Evolutionary conservation across 2,329 filamentous ascomycete genomes (phyloP).

Genomic region (Trichophyton rubrum): DNA sequence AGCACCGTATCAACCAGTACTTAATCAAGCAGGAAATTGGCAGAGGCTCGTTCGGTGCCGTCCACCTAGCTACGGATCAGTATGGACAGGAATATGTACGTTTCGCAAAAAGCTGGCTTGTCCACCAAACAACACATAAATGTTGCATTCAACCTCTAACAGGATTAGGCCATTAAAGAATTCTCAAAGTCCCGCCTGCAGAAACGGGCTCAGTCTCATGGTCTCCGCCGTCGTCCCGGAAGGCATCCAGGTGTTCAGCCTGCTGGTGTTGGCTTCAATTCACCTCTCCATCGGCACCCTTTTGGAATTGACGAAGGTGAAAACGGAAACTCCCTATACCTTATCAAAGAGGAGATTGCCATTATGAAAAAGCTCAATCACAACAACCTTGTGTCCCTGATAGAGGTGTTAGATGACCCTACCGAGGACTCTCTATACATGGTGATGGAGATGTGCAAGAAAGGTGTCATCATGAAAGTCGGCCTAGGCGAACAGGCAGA

Average conservation of each 20-base stretch:
- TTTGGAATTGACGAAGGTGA: constrained; percentile 35
- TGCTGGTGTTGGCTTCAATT: constrained; percentile 46
- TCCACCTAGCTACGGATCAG: constrained; percentile 81
- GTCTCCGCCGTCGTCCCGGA: constrained; percentile 52
- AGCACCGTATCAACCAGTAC: constrained; percentile 91
- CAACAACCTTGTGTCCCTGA: constrained; percentile 79
- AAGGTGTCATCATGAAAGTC: constrained; percentile 93
- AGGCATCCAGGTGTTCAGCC: constrained; percentile 42
- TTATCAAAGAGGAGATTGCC: constrained; percentile 92
- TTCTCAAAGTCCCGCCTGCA: constrained; percentile 88
- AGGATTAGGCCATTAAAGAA: constrained; percentile 74
- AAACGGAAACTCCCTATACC: constrained; percentile 59
- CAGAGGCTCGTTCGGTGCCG: constrained; percentile 87
- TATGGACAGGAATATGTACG: constrained; percentile 86
- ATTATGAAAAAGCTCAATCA: constrained; percentile 99
- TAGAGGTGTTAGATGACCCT: constrained; percentile 91
- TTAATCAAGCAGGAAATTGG: constrained; percentile 89
- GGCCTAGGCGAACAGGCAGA: constrained; percentile 70
- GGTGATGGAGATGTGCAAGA: constrained; percentile 98
- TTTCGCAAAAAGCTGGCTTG: not conserved
- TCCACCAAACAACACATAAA: not conserved
- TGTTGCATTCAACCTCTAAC: not conserved
- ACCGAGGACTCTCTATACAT: constrained; percentile 95
- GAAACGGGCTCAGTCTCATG: constrained; percentile 80
- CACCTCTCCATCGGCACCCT: constrained; percentile 50